Conservation (phyloP, 371 early-diverging fungal species). For the Mucor circinelloides region DNA sequence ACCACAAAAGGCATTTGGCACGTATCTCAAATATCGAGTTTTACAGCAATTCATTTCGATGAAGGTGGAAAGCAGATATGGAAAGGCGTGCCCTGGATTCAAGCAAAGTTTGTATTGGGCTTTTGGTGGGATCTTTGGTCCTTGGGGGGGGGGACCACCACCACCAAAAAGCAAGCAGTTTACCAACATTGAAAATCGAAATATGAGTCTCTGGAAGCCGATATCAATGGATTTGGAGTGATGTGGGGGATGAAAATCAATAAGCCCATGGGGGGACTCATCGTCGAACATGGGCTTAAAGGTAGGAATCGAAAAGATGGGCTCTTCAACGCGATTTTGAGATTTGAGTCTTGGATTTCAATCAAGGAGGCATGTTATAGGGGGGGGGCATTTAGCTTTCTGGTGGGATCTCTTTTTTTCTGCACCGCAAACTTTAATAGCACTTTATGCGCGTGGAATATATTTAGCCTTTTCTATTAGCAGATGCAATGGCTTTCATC, state of each 20-base stretch:
- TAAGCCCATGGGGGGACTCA: not conserved
- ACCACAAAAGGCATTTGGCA: not conserved
- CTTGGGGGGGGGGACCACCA: conserved; percentile 2
- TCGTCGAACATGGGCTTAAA: not conserved
- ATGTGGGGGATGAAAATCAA: not conserved
- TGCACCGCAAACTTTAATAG: not conserved
- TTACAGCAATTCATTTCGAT: conserved; percentile 10
- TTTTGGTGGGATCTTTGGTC: not conserved
- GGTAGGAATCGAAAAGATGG: not conserved
- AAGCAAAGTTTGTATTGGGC: not conserved
- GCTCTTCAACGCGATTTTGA: not conserved
- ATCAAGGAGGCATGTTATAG: not conserved
- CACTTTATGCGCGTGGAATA: not conserved
- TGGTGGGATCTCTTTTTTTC: not conserved
- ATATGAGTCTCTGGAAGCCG: not conserved
- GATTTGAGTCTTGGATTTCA: not conserved
- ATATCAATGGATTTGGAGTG: not conserved
- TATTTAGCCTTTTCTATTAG: not conserved
- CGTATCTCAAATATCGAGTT: conserved; percentile 4
- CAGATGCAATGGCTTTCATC: not conserved
- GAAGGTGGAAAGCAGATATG: not conserved
- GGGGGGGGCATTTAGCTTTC: not conserved
- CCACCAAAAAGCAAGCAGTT: not conserved
- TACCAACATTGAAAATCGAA: conserved; percentile 11
- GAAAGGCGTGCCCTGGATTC: not conserved